Evolutionary conservation across 1,284 basidiomycete species (phyloP).

Genomic region (Malassezia arunalokei): DNA sequence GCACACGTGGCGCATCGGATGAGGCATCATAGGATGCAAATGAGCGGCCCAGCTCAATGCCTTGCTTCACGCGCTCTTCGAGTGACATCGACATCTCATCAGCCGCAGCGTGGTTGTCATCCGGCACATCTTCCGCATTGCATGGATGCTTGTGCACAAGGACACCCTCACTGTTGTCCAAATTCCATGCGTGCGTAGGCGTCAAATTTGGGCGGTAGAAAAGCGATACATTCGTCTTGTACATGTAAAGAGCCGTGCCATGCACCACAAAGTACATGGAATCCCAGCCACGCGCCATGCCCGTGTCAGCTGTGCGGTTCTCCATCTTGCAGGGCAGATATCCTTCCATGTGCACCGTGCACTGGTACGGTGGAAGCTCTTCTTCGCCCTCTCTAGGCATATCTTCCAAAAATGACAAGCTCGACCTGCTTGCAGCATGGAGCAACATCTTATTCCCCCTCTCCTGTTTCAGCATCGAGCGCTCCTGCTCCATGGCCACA

Average conservation of each 20-base stretch:
- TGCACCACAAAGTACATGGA: constrained; percentile 78
- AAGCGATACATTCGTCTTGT: constrained; percentile 52
- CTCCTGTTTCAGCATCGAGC: neutral
- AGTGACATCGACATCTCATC: neutral
- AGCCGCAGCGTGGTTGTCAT: neutral
- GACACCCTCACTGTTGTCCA: constrained; percentile 22
- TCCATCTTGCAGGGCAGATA: constrained; percentile 89
- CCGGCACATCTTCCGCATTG: constrained; percentile 20
- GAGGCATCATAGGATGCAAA: neutral
- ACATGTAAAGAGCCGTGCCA: constrained; percentile 76
- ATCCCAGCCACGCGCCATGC: constrained; percentile 81
- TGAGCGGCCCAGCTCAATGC: neutral
- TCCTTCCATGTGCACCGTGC: constrained; percentile 71
- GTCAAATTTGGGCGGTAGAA: constrained; percentile 1
- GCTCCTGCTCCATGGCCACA: constrained; percentile 2
- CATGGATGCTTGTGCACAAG: constrained; percentile 30
- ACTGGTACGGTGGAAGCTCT: constrained; percentile 67
- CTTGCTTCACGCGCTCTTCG: neutral
- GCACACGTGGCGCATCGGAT: neutral
- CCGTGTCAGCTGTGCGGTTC: constrained; percentile 66
- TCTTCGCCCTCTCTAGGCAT: constrained; percentile 49
- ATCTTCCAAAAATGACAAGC: neutral
- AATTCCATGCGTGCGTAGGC: neutral
- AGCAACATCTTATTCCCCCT: constrained; percentile 48
- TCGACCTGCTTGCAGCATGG: neutral